Percentiles rank a stretch among this genome's conserved stretches.
Conservation (phyloP, 1,284 basidiomycete species). For the Fomes fomentarius region DNA sequence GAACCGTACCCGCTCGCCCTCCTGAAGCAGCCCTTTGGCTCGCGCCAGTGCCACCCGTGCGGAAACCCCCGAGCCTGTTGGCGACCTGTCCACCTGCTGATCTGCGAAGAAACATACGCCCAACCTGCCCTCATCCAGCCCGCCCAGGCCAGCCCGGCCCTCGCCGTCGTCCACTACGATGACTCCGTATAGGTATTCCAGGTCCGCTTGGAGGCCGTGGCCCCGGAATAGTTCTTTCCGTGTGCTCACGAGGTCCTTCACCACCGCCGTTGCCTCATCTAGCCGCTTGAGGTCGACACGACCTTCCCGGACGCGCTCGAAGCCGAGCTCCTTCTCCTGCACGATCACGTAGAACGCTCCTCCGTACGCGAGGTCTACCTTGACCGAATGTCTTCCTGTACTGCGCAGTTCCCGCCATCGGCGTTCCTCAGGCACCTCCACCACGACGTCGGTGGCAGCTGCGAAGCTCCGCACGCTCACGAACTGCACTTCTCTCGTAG, state of each 20-base stretch:
- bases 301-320: constrained; percentile 27
- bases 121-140: constrained; percentile 17
- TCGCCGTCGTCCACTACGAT: constrained; percentile 38
- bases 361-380: constrained; percentile 43
- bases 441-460: constrained; percentile 29
- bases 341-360: constrained; percentile 48
- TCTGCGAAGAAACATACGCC: constrained; percentile 46
- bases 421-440: constrained; percentile 33
- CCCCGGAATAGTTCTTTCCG: constrained; percentile 30
- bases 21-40: constrained; percentile 31
- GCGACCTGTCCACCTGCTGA: constrained; percentile 47
- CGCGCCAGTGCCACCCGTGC: constrained; percentile 44
- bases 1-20: constrained; percentile 36
- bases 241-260: constrained; percentile 29
- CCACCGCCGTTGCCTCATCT: constrained; percentile 33
- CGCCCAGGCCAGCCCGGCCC: constrained; percentile 23
- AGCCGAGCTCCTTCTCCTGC: constrained; percentile 38
- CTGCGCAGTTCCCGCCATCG: constrained; percentile 34
- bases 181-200: constrained; percentile 43
- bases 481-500: constrained; percentile 37
- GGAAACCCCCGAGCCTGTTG: constrained; percentile 45
- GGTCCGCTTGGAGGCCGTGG: constrained; percentile 37
- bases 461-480: constrained; percentile 41
- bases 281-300: constrained; percentile 30
- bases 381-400: constrained; percentile 23